Conservation (phyloP, 1,284 basidiomycete species). For the Leccinum huronense region DNA sequence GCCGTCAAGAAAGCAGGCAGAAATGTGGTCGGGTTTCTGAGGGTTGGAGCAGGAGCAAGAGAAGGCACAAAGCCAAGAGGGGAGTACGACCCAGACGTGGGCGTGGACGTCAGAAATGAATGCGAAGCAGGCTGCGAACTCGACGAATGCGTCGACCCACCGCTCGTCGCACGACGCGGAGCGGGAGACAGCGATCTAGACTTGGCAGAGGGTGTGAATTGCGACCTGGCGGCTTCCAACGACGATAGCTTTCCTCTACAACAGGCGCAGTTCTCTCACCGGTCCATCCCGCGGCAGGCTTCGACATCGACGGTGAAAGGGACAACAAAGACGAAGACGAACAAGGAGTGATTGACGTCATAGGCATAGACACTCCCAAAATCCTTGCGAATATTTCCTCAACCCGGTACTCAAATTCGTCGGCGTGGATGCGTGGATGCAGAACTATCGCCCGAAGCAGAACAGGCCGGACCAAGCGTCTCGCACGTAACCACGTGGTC, state of each 20-base stretch:
- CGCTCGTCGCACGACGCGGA: slow-evolving; percentile 5
- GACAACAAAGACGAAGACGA: slow-evolving; percentile 25
- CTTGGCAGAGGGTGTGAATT: slow-evolving; percentile 10
- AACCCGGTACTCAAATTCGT: slow-evolving; percentile 18
- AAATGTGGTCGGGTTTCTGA: slow-evolving; percentile 17
- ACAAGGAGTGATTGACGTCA: slow-evolving; percentile 21
- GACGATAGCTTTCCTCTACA: neutral
- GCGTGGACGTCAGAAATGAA: slow-evolving; percentile 13
- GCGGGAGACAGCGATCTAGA: slow-evolving; percentile 23
- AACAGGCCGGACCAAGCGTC: slow-evolving; percentile 1
- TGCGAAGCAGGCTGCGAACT: slow-evolving; percentile 9
- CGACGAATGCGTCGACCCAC: slow-evolving; percentile 13
- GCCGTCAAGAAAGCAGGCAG: slow-evolving; percentile 29
- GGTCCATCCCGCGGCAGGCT: slow-evolving; percentile 4
- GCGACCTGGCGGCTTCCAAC: slow-evolving; percentile 1
- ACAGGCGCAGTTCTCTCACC: slow-evolving; percentile 4
- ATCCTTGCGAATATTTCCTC: slow-evolving; percentile 30
- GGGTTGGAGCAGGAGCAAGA: neutral
- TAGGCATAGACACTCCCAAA: slow-evolving; percentile 28
- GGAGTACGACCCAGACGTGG: slow-evolving; percentile 14
- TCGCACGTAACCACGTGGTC: slow-evolving; percentile 7
- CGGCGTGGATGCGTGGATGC: slow-evolving; percentile 11
- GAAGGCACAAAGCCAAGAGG: slow-evolving; percentile 4
- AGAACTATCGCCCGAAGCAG: slow-evolving; percentile 9
- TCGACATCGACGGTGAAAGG: slow-evolving; percentile 18